These are phyloP conservation scores for Albatrellus sp. DNA, from an alignment of 1,284 basidiomycete genomes.

Conservation along the genomic window DNA sequence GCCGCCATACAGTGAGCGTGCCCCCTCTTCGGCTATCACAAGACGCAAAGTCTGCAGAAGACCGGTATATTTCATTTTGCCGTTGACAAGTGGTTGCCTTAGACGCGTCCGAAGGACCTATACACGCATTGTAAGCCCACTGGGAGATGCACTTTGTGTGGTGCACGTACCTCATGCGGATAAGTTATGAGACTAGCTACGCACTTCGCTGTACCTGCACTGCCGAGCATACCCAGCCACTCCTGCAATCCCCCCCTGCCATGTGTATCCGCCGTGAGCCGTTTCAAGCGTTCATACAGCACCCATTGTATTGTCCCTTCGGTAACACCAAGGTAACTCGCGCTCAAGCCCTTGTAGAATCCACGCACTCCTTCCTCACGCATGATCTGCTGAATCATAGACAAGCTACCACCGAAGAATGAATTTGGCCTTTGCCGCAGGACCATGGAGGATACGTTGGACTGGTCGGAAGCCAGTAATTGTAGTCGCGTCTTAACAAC, in stretches of 20 bases:
- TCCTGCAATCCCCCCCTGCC: constrained; percentile 44
- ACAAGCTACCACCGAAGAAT: constrained; percentile 41
- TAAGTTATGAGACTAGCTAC: constrained; percentile 92
- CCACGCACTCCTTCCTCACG: constrained; percentile 77
- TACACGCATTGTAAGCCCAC: background rate
- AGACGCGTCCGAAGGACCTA: constrained; percentile 88
- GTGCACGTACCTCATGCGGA: constrained; percentile 75
- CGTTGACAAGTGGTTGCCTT: constrained; percentile 71
- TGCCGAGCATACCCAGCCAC: constrained; percentile 77
- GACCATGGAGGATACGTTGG: constrained; percentile 13
- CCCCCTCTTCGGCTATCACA: constrained; percentile 86
- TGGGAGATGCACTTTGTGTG: background rate
- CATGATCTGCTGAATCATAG: constrained; percentile 64
- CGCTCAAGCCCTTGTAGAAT: constrained; percentile 91
- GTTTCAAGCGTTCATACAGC: constrained; percentile 82
- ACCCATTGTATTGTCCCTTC: constrained; percentile 99
- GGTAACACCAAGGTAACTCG: constrained; percentile 91
- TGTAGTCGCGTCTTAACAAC: constrained; percentile 96
- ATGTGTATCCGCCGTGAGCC: constrained; percentile 39
- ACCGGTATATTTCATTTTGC: constrained; percentile 77
- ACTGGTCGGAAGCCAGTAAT: constrained; percentile 30
- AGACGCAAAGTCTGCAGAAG: constrained; percentile 78
- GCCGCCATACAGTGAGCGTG: constrained; percentile 80
- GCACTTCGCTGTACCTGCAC: constrained; percentile 89
- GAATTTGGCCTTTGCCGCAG: constrained; percentile 7